Evolutionary conservation across 2,329 filamentous ascomycete genomes (phyloP).

Genomic region (Epichloe gansuensis): DNA sequence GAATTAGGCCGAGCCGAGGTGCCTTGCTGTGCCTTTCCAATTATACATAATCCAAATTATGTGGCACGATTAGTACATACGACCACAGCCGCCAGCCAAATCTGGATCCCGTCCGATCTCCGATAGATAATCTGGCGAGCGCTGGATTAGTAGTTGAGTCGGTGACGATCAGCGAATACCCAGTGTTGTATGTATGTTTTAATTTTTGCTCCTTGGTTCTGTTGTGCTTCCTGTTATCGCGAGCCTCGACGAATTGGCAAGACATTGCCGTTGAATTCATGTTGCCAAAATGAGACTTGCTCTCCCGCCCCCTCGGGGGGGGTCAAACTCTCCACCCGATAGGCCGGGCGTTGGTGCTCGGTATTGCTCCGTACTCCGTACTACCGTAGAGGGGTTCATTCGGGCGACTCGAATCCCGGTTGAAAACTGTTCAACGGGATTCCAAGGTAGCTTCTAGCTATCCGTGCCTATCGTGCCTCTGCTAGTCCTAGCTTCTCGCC

Average conservation of each 20-base stretch:
- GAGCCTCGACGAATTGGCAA: too few relatives aligned
- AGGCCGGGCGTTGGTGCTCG: too few relatives aligned
- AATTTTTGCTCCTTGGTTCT: background rate
- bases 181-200: conserved; percentile 1
- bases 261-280: too few relatives aligned
- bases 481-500: background rate
- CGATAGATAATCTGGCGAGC: conserved; percentile 9
- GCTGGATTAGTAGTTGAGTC: conserved; percentile 1
- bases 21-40: background rate
- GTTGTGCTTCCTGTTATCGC: background rate
- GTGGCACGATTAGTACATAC: conserved; percentile 4
- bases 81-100: conserved; percentile 10
- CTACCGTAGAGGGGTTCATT: too few relatives aligned
- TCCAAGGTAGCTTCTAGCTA: too few relatives aligned
- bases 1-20: background rate
- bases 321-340: too few relatives aligned
- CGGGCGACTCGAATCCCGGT: too few relatives aligned
- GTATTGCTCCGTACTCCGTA: too few relatives aligned
- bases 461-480: background rate
- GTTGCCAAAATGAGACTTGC: too few relatives aligned
- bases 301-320: too few relatives aligned
- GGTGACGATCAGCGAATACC: conserved; percentile 6
- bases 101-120: conserved; percentile 12
- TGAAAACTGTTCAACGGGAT: too few relatives aligned
- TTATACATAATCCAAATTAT: too few relatives aligned